phyloP scores from a whole-genome alignment of 1,284 basidiomycete genomes.

The Tilletia indica region DNA sequence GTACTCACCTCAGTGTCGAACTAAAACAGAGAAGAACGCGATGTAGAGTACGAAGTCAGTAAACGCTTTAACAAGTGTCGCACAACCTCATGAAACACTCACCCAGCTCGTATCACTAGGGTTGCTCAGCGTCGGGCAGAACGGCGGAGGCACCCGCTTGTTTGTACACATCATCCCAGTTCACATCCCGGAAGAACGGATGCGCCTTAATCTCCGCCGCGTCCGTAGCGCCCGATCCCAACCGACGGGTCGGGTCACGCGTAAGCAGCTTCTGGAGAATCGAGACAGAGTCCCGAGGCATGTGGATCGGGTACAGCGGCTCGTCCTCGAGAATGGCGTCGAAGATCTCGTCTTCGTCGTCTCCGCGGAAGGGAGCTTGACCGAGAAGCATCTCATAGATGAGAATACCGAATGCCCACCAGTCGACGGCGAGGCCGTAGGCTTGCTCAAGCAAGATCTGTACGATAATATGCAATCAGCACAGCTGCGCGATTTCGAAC shows the following conservation, averaged over 20 bases:
- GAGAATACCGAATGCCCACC: conserved; percentile 99
- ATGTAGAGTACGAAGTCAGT: not conserved
- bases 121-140: conserved; percentile 83
- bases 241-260: conserved; percentile 82
- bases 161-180: conserved; percentile 92
- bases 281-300: conserved; percentile 95
- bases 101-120: conserved; percentile 64
- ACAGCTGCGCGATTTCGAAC: not conserved
- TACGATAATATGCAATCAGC: not conserved
- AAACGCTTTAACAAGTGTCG: not conserved
- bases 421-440: conserved; percentile 96
- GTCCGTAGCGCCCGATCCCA: conserved; percentile 91
- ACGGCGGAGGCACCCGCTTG: conserved; percentile 94
- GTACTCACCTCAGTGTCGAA: conserved; percentile 10
- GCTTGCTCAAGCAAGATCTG: conserved; percentile 96
- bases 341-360: conserved; percentile 99
- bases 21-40: not conserved
- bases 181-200: conserved; percentile 97
- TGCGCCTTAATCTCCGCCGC: conserved; percentile 97
- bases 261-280: conserved; percentile 84
- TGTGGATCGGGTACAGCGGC: conserved; percentile 98
- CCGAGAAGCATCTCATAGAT: conserved; percentile 99
- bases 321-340: conserved; percentile 99
- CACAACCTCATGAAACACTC: conserved; percentile 6
- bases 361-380: conserved; percentile 97